These are phyloP conservation scores for Backusella circina DNA, from an alignment of 192 early-diverging fungal genomes.

Conservation along the genomic window DNA sequence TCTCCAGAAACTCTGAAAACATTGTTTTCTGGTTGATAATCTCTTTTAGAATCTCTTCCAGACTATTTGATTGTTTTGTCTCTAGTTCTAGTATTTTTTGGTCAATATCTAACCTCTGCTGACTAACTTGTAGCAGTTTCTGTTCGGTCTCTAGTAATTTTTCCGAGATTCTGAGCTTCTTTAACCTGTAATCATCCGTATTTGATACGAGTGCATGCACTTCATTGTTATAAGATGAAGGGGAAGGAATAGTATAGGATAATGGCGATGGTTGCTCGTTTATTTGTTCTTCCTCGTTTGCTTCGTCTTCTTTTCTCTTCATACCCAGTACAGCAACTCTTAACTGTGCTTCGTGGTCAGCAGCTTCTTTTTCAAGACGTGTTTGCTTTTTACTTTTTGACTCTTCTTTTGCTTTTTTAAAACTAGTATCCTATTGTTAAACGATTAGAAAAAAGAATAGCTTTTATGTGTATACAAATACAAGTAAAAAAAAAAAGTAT, in stretches of 20 bases:
- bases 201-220: not conserved
- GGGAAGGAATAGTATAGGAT: not conserved
- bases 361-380: not conserved
- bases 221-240: not conserved
- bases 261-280: not conserved
- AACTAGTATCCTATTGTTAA: not conserved
- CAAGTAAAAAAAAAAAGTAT: not conserved
- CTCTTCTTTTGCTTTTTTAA: slow-evolving; percentile 1
- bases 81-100: not conserved
- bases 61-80: not conserved
- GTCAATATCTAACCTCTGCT: not conserved
- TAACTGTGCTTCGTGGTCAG: not conserved
- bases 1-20: not conserved
- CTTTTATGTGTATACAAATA: not conserved
- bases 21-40: not conserved
- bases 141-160: not conserved
- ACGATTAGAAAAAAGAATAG: not conserved
- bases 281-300: not conserved
- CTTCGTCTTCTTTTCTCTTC: not conserved
- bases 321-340: not conserved
- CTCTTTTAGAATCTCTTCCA: not conserved
- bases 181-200: not conserved
- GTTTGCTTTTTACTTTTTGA: not conserved
- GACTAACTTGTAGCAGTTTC: not conserved
- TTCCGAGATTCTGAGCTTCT: not conserved